These are phyloP conservation scores for Lathyrus aphaca DNA, from an alignment of 306 rosid species.

Conservation along the genomic window DNA sequence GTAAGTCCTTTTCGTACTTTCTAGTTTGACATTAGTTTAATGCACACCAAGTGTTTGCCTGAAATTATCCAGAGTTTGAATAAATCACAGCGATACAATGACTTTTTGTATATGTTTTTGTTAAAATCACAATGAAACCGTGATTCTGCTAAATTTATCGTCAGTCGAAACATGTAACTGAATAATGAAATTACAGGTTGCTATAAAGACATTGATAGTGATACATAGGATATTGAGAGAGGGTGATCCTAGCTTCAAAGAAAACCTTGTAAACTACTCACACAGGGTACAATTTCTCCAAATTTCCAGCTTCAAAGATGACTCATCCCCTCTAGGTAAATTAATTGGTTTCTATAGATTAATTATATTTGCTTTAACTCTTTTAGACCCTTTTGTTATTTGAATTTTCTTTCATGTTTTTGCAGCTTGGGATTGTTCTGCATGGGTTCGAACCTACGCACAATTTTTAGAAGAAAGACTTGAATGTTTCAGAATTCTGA, in stretches of 20 bases:
- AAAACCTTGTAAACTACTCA: conserved; percentile 71
- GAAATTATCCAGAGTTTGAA: too few relatives aligned
- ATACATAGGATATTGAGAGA: conserved; percentile 93
- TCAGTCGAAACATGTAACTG: neutral
- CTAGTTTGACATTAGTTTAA: conserved; percentile 2
- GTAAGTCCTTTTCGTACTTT: conserved; percentile 46
- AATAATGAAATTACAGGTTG: conserved; percentile 65
- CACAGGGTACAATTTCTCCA: conserved; percentile 70
- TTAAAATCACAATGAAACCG: neutral
- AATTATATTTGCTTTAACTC: conserved; percentile 6
- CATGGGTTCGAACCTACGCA: conserved; percentile 90
- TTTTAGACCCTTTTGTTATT: conserved; percentile 15
- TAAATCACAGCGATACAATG: neutral
- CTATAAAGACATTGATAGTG: conserved; percentile 89
- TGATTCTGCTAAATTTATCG: neutral
- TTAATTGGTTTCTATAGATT: neutral
- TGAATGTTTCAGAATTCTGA: conserved; percentile 75
- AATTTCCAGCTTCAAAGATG: conserved; percentile 88
- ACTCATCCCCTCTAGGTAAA: conserved; percentile 82
- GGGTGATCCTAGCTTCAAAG: conserved; percentile 87
- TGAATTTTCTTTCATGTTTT: conserved; percentile 15
- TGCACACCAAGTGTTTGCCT: too few relatives aligned
- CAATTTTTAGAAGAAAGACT: conserved; percentile 82
- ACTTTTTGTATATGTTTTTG: too few relatives aligned
- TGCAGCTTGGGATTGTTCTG: conserved; percentile 99